phyloP scores from a whole-genome alignment of 73 alveolate genomes.

The Effrenium voratum region DNA sequence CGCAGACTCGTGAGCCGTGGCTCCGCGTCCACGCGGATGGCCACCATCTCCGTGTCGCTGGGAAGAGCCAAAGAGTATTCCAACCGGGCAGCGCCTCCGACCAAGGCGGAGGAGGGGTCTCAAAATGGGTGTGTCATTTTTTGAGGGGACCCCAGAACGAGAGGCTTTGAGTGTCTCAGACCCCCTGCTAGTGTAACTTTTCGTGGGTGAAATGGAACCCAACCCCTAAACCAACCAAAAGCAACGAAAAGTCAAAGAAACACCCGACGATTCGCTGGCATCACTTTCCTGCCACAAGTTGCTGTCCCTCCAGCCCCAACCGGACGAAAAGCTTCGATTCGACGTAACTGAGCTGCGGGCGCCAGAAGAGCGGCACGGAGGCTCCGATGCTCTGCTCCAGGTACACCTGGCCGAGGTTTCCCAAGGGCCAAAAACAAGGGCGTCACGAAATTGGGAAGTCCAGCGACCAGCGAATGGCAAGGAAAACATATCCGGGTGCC shows the following conservation, averaged over 20 bases:
- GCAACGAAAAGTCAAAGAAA: too few relatives aligned
- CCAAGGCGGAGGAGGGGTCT: background rate
- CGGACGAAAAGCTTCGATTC: too few relatives aligned
- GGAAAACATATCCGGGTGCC: too few relatives aligned
- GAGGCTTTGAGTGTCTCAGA: background rate
- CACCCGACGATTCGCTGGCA: too few relatives aligned
- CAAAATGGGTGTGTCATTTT: background rate
- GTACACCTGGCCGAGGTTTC: conserved; percentile 48
- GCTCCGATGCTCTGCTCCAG: conserved; percentile 70
- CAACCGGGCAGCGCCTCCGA: conserved; percentile 8
- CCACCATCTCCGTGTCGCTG: conserved; percentile 40
- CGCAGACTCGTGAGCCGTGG: too few relatives aligned
- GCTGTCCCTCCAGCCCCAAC: too few relatives aligned
- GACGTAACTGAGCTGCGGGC: conserved; percentile 10
- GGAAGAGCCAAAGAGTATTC: conserved; percentile 50
- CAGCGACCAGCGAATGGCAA: conserved; percentile 39
- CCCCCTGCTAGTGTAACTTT: too few relatives aligned
- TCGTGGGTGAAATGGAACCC: too few relatives aligned
- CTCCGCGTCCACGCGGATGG: conserved; percentile 42
- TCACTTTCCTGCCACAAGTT: too few relatives aligned
- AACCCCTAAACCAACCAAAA: too few relatives aligned
- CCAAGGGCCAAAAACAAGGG: too few relatives aligned
- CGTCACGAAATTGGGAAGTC: background rate
- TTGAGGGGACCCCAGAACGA: background rate
- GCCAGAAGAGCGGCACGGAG: conserved; percentile 69